Base-by-base conservation (phyloP, 2,329 filamentous ascomycete genomes). In the Fusarium pseudograminearum region DNA sequence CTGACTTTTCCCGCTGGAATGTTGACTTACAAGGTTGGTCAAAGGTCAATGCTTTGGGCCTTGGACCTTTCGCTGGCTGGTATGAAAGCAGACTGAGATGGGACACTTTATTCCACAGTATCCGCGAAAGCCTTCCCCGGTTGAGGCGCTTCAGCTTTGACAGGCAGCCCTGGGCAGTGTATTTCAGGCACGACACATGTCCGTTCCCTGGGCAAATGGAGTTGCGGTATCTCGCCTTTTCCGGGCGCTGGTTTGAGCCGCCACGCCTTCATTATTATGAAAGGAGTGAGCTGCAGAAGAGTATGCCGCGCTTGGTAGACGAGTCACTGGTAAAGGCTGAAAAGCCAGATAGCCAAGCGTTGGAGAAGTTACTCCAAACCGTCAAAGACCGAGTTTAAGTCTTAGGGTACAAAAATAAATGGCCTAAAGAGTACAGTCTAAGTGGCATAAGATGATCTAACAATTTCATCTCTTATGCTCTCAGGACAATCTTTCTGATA, bases 11-110 rank as follows among this genome's bases (percentile, higher is more conserved):
- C 4, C 0, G 3, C 2, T 71, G 47, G 70, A 33, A 11, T 0
- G 15, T 61, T 1, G 28, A 28, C 11, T 57, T 59, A 1, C 11
- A 45, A 30, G 71, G 61, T 4, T 76, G 34, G 28, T 12, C 11
- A 10, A 30, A 30, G 10, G 28, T 30, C 28, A 30, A 12, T 30
- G 28, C 28, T 28, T 28, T 3, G 2, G 10, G 9, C 2, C 26
- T 28, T 28, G 26, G 26, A 10, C 9, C 24, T 28, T 28, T 28
- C 28, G 11, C 10, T 36, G 34, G 18, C 18, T 36, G 34, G 34
- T 36, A 36, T n/a, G 3, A n/a, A 11, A 36, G 5, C 34, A 9
- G 5, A 2, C 20, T 40, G 5, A 40, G n/a, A 22, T 40, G 38
- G 38, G 5, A 22, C 20, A 15, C 11, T 15, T 4, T 40, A 22